A percentile compares a stretch with the other conserved stretches of the same genome.
Conservation (phyloP, 108 stramenopile species). For the Cyclotella sp. region DNA sequence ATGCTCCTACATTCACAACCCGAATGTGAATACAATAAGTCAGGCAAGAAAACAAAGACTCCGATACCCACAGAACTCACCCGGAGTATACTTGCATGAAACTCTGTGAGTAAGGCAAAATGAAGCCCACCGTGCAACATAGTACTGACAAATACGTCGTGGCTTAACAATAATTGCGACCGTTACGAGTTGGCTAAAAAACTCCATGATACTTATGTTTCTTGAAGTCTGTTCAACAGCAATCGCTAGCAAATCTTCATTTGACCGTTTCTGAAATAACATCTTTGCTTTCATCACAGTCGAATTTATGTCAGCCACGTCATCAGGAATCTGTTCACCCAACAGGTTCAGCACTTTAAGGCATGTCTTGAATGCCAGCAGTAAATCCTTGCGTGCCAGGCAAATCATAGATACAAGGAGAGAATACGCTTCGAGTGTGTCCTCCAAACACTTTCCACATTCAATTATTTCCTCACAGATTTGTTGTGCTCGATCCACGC, state of each 20-base stretch:
- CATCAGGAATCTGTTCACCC: conserved; percentile 27
- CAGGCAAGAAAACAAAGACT: no score
- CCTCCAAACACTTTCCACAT: no score
- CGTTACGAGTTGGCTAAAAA: neutral
- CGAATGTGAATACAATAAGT: no score
- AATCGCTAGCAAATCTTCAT: conserved; percentile 7
- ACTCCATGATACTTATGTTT: neutral
- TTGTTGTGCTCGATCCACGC: neutral
- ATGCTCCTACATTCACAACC: no score
- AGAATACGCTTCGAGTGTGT: conserved; percentile 13
- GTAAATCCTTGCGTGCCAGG: no score
- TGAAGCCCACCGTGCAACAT: neutral
- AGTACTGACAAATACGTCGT: neutral
- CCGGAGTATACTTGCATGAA: neutral
- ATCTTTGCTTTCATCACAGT: neutral
- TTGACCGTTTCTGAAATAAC: neutral
- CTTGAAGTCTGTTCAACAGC: neutral
- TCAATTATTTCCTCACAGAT: no score
- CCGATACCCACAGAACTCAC: no score
- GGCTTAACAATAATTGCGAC: neutral
- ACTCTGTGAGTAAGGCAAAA: neutral
- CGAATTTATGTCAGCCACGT: neutral
- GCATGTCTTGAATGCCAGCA: conserved; percentile 23
- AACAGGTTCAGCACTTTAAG: conserved; percentile 29
- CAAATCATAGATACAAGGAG: neutral